Conservation (phyloP, 768 basidiomycete species). For the Naganishia antarctica region DNA sequence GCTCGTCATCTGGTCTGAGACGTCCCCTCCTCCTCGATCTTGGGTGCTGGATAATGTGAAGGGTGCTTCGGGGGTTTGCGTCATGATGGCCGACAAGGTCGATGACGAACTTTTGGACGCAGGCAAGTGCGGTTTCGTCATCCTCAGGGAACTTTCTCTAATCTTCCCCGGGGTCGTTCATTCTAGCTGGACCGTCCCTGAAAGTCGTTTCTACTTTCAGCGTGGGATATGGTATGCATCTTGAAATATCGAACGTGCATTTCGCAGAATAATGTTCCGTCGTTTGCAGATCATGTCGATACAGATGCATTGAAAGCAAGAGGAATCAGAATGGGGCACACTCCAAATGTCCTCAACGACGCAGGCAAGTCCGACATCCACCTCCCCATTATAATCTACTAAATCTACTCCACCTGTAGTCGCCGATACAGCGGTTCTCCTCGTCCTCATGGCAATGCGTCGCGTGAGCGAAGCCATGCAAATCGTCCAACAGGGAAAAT, state of each 20-base stretch:
- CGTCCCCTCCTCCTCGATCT: constrained; percentile 57
- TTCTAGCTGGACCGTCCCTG: constrained; percentile 65
- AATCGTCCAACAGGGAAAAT: constrained; percentile 71
- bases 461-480: constrained; percentile 63
- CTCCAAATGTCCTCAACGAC: constrained; percentile 87
- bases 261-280: background rate
- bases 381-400: no score
- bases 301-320: constrained; percentile 59
- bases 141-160: background rate
- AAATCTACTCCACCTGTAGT: constrained; percentile 54
- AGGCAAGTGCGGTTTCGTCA: constrained; percentile 48
- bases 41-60: constrained; percentile 71
- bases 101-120: constrained; percentile 66
- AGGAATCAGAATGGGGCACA: constrained; percentile 74
- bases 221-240: constrained; percentile 43
- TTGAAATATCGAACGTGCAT: background rate
- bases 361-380: constrained; percentile 58
- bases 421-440: constrained; percentile 83
- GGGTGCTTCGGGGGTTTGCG: constrained; percentile 60
- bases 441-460: constrained; percentile 88
- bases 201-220: constrained; percentile 81
- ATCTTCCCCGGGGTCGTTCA: background rate
- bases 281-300: constrained; percentile 69
- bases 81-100: constrained; percentile 71
- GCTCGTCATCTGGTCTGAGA: constrained; percentile 57